A percentile compares a stretch with the other conserved stretches of the same genome.
Conservation (phyloP, 2,329 filamentous ascomycete genomes). For the Aureobasidium sp. region DNA sequence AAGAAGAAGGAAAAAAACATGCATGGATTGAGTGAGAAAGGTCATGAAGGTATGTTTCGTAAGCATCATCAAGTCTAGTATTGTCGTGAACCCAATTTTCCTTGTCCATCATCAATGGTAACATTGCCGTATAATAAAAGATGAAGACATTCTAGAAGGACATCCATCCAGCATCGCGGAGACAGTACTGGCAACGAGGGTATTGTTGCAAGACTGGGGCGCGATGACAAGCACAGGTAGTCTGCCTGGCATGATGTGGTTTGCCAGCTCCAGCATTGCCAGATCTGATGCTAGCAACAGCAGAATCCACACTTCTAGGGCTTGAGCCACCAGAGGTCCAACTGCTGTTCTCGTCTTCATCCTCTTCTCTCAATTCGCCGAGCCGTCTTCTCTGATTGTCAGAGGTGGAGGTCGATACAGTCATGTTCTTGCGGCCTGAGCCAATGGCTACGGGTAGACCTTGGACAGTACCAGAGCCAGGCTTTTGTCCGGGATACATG, state of each 20-base stretch:
- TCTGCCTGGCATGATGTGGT: not conserved
- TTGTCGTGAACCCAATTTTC: not conserved
- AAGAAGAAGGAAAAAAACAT: not conserved
- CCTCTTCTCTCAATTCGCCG: constrained; percentile 1
- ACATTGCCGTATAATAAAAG: not conserved
- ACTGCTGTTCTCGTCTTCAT: constrained; percentile 4
- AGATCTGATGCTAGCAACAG: not conserved
- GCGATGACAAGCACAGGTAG: not conserved
- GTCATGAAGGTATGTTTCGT: not conserved
- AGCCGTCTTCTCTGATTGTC: not conserved
- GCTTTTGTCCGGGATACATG: constrained; percentile 60
- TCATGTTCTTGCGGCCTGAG: constrained; percentile 41
- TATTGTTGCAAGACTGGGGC: constrained; percentile 2
- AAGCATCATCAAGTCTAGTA: constrained; percentile 1
- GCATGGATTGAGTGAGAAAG: not conserved
- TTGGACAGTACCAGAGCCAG: constrained; percentile 43
- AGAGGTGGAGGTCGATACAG: not conserved
- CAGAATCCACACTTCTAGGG: constrained; percentile 7
- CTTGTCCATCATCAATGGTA: not conserved
- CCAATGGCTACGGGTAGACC: constrained; percentile 59
- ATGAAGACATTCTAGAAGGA: not conserved
- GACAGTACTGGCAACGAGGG: constrained; percentile 2
- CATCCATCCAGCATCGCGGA: constrained; percentile 10
- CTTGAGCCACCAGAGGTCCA: constrained; percentile 2
- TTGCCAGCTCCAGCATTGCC: not conserved